Evolutionary conservation across 306 rosid genomes (phyloP).

Genomic region (Trifolium fragiferum): DNA sequence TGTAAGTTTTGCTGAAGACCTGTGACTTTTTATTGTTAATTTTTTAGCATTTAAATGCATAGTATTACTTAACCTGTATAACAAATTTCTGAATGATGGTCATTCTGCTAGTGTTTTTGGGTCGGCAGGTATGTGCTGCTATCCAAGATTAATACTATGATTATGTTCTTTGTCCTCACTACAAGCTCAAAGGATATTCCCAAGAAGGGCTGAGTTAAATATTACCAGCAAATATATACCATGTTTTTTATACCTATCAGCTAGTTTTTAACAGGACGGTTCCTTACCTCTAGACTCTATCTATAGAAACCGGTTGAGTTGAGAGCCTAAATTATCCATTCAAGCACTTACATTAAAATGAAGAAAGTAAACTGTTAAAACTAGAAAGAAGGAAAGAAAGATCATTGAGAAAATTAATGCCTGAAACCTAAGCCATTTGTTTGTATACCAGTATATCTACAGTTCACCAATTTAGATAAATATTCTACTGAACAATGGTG

Average conservation of each 20-base stretch:
- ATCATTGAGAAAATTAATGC: constrained; percentile 20
- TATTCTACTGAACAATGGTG: not conserved
- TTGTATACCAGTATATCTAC: constrained; percentile 2
- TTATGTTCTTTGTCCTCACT: not conserved
- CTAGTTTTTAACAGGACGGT: constrained; percentile 18
- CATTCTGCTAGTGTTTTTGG: not conserved
- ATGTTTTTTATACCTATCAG: not conserved
- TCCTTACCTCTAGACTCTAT: constrained; percentile 27
- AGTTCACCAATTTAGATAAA: not conserved
- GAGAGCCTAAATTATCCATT: constrained; percentile 28
- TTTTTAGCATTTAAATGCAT: not conserved
- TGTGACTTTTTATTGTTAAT: not conserved
- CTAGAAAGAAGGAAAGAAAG: constrained; percentile 18
- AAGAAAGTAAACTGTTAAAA: constrained; percentile 22
- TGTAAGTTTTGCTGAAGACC: not conserved
- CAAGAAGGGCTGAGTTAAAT: not conserved
- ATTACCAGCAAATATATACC: not conserved
- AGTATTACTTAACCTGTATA: not conserved
- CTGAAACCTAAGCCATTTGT: constrained; percentile 4
- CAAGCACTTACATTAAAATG: constrained; percentile 24
- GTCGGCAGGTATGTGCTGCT: not conserved
- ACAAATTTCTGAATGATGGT: not conserved
- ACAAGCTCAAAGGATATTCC: constrained; percentile 17
- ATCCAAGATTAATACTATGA: constrained; percentile 1
- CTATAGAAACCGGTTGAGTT: not conserved